Percentiles rank a stretch among this genome's conserved stretches.
These are phyloP conservation scores for Prasinococcaceae sp. DNA, from an alignment of 139 green algal genomes.

Conservation along the genomic window DNA sequence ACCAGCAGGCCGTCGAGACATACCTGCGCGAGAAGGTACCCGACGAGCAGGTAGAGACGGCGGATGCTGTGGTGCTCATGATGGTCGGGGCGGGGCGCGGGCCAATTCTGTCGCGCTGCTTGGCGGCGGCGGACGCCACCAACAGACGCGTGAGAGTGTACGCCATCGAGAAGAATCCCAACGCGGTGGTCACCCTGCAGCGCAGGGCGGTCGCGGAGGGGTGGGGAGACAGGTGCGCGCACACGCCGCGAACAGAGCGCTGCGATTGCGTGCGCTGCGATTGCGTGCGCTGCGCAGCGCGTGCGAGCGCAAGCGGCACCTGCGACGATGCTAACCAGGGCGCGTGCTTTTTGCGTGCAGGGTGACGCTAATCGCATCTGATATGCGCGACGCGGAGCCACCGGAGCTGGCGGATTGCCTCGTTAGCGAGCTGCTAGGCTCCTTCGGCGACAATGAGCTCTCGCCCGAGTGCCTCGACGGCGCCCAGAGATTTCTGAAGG, in stretches of 20 bases:
- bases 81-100: slow-evolving; percentile 87
- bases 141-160: slow-evolving; percentile 67
- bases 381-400: slow-evolving; percentile 73
- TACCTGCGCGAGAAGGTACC: neutral
- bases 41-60: slow-evolving; percentile 1
- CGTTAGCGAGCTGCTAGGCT: slow-evolving; percentile 81
- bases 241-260: no score
- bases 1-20: slow-evolving; percentile 32
- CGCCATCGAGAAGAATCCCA: slow-evolving; percentile 97
- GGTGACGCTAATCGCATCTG: slow-evolving; percentile 54
- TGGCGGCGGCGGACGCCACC: slow-evolving; percentile 1
- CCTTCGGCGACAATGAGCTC: slow-evolving; percentile 97
- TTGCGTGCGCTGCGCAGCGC: no score
- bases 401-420: slow-evolving; percentile 75
- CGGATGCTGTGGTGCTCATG: slow-evolving; percentile 46
- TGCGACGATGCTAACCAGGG: no score
- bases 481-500: slow-evolving; percentile 59
- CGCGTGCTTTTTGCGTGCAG: no score
- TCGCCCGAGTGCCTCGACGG: slow-evolving; percentile 86
- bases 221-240: no score
- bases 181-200: slow-evolving; percentile 82
- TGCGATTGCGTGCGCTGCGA: no score
- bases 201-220: no score
- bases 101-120: slow-evolving; percentile 62
- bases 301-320: no score